Evolutionary conservation across 768 basidiomycete genomes (phyloP).

Genomic region (Mycena rosella): DNA sequence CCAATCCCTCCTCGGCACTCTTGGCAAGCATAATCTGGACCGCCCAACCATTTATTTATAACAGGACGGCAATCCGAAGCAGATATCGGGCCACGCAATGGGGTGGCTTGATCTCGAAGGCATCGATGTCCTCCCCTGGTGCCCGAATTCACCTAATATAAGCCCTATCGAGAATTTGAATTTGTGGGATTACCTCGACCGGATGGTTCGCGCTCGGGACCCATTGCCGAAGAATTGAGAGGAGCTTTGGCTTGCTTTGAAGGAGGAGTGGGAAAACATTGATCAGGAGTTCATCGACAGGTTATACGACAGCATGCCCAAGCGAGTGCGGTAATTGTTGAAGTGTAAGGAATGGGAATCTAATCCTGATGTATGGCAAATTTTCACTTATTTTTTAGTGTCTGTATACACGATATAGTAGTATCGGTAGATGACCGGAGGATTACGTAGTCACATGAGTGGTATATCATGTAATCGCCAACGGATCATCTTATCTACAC

Average conservation of each 20-base stretch:
- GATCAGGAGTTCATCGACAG: not conserved
- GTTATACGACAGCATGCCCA: not conserved
- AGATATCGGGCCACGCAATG: not conserved
- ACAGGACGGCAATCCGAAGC: slow-evolving; percentile 2
- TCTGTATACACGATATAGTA: no score
- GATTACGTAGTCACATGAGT: no score
- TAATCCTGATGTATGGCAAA: no score
- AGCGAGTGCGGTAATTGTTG: not conserved
- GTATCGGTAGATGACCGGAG: no score
- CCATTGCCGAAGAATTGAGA: slow-evolving; percentile 1
- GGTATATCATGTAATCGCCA: no score
- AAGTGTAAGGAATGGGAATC: no score
- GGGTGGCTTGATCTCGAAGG: slow-evolving; percentile 1
- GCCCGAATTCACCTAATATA: slow-evolving; percentile 7
- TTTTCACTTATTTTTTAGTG: no score
- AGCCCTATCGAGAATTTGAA: not conserved
- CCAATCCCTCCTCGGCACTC: slow-evolving; percentile 1
- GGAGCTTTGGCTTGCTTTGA: not conserved
- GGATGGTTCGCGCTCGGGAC: not conserved
- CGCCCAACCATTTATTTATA: not conserved
- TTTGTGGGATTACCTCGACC: not conserved
- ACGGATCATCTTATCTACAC: no score
- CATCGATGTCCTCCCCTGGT: slow-evolving; percentile 8
- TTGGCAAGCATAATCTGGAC: slow-evolving; percentile 6
- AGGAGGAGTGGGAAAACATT: not conserved